Evolutionary conservation across 257 asterid genomes (phyloP).

Genomic region (Jacaranda copaia): DNA sequence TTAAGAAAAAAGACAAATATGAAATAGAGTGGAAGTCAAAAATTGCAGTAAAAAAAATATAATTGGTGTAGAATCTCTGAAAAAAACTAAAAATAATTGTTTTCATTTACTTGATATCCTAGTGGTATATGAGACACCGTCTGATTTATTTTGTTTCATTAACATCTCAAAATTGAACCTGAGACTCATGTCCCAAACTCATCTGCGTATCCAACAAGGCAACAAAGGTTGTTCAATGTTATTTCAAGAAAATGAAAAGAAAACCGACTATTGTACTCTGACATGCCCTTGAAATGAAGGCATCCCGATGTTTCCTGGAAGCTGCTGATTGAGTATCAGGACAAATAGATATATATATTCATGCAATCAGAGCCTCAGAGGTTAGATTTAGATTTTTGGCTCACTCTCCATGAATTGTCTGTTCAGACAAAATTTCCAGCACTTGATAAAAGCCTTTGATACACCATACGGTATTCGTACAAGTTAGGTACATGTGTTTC

Average conservation of each 20-base stretch:
- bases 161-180: too few relatives aligned
- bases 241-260: neutral
- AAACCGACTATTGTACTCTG: neutral
- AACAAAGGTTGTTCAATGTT: neutral
- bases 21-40: too few relatives aligned
- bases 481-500: conserved; percentile 24
- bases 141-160: too few relatives aligned
- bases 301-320: conserved; percentile 15
- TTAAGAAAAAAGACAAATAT: too few relatives aligned
- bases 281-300: conserved; percentile 42
- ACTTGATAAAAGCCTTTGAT: neutral
- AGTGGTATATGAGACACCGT: too few relatives aligned
- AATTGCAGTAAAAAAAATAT: too few relatives aligned
- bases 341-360: too few relatives aligned
- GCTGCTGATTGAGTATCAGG: neutral
- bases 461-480: neutral
- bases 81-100: too few relatives aligned
- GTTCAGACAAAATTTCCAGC: conserved; percentile 6
- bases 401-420: conserved; percentile 8
- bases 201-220: neutral
- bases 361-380: neutral
- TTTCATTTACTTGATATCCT: too few relatives aligned
- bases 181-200: too few relatives aligned
- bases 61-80: too few relatives aligned
- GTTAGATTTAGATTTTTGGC: neutral